Evolutionary conservation across 768 basidiomycete genomes (phyloP).

Genomic region (Hericium rajendrae): DNA sequence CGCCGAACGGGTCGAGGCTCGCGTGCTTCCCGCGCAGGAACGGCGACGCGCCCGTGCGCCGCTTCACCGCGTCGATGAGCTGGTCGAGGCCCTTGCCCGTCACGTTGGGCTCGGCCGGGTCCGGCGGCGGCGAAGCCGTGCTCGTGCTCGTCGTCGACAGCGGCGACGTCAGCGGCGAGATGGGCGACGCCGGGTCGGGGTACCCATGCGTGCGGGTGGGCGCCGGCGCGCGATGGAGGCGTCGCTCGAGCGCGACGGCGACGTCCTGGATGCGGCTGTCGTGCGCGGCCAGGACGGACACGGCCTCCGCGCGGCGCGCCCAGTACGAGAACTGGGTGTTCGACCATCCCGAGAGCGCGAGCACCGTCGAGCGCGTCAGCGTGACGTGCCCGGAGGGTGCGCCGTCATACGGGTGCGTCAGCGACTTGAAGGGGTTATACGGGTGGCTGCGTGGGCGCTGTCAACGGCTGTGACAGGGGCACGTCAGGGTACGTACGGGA

Average conservation of each 20-base stretch:
- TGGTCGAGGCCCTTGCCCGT: slow-evolving; percentile 42
- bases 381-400: slow-evolving; percentile 35
- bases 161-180: slow-evolving; percentile 9
- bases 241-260: slow-evolving; percentile 30
- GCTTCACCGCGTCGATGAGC: slow-evolving; percentile 40
- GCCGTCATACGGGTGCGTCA: slow-evolving; percentile 29
- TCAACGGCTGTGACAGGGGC: background rate
- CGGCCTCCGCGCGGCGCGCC: slow-evolving; percentile 41
- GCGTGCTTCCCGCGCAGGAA: slow-evolving; percentile 44
- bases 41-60: slow-evolving; percentile 35
- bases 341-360: slow-evolving; percentile 41
- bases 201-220: slow-evolving; percentile 10
- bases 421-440: slow-evolving; percentile 41
- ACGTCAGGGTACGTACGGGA: slow-evolving; percentile 30
- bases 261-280: slow-evolving; percentile 33
- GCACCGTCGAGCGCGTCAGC: slow-evolving; percentile 38
- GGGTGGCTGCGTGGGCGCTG: slow-evolving; percentile 29
- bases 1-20: slow-evolving; percentile 39
- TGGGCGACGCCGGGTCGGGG: slow-evolving; percentile 10
- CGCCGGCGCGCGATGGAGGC: slow-evolving; percentile 24
- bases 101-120: slow-evolving; percentile 28
- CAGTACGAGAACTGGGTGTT: slow-evolving; percentile 47
- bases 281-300: slow-evolving; percentile 34
- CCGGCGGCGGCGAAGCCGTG: slow-evolving; percentile 25
- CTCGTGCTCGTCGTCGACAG: slow-evolving; percentile 10